A percentile compares a stretch with the other conserved stretches of the same genome.
Evolutionary conservation across 2,329 filamentous ascomycete genomes (phyloP).

Genomic region (Huntiella moniliformis): DNA sequence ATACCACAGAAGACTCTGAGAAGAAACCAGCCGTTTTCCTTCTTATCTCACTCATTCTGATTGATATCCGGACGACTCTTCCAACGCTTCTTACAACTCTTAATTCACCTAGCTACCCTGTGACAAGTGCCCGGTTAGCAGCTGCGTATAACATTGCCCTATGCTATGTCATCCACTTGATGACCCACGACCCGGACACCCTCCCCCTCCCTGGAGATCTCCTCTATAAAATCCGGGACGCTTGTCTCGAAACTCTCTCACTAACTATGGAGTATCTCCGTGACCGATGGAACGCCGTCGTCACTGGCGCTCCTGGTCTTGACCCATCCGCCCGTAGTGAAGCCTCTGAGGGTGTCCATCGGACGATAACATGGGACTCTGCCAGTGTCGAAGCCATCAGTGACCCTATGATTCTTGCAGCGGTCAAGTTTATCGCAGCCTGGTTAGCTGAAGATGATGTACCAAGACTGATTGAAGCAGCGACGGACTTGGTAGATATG

Average conservation of each 20-base stretch:
- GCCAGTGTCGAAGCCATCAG: slow-evolving; percentile 27
- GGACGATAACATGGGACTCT: slow-evolving; percentile 40
- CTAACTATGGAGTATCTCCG: slow-evolving; percentile 45
- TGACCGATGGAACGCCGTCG: slow-evolving; percentile 49
- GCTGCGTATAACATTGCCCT: slow-evolving; percentile 44
- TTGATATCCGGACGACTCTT: slow-evolving; percentile 45
- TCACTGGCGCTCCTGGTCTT: slow-evolving; percentile 42
- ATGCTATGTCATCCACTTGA: slow-evolving; percentile 38
- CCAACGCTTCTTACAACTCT: slow-evolving; percentile 40
- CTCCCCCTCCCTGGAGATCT: slow-evolving; percentile 18
- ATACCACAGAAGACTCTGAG: background rate
- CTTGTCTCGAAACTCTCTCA: slow-evolving; percentile 44
- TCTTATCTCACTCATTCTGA: slow-evolving; percentile 43
- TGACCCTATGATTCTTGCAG: slow-evolving; percentile 41
- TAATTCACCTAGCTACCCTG: slow-evolving; percentile 33
- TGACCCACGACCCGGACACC: slow-evolving; percentile 30
- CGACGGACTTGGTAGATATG: slow-evolving; percentile 42
- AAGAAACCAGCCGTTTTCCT: slow-evolving; percentile 24
- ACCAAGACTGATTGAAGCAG: slow-evolving; percentile 35
- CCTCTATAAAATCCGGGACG: slow-evolving; percentile 40
- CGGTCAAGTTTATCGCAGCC: slow-evolving; percentile 37
- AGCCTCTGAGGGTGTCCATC: slow-evolving; percentile 25
- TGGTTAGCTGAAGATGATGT: slow-evolving; percentile 56
- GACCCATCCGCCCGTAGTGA: slow-evolving; percentile 35
- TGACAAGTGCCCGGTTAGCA: slow-evolving; percentile 33